A percentile compares a stretch with the other conserved stretches of the same genome.
These are phyloP conservation scores for Plasmopara halstedii DNA, from an alignment of 352 stramenopile species.

Conservation along the genomic window DNA sequence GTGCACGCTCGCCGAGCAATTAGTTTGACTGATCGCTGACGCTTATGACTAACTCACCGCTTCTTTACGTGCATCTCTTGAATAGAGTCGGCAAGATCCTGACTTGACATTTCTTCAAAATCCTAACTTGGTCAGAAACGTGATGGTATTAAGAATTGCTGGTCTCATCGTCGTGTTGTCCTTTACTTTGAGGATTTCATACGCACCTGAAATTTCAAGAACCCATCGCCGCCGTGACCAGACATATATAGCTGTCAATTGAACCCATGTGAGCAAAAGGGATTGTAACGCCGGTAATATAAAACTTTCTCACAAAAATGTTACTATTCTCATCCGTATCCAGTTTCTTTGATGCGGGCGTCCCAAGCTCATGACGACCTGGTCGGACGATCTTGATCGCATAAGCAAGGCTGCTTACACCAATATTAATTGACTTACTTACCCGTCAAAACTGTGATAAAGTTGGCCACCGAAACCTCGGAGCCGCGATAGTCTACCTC, in stretches of 20 bases:
- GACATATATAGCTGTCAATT: slow-evolving; percentile 78
- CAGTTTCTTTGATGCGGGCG: slow-evolving; percentile 83
- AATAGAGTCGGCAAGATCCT: slow-evolving; percentile 90
- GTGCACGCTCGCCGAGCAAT: neutral
- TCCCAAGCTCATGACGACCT: slow-evolving; percentile 85
- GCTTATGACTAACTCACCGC: too few species aligned
- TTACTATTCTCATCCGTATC: slow-evolving; percentile 86
- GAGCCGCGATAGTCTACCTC: slow-evolving; percentile 93
- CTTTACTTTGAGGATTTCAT: neutral
- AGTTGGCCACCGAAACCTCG: slow-evolving; percentile 96
- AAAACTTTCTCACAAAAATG: slow-evolving; percentile 61
- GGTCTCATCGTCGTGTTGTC: slow-evolving; percentile 3
- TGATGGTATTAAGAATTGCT: slow-evolving; percentile 5
- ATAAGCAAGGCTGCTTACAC: too few species aligned
- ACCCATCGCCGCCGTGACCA: slow-evolving; percentile 96
- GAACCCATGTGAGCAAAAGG: slow-evolving; percentile 7
- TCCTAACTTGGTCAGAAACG: slow-evolving; percentile 43
- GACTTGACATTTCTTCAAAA: slow-evolving; percentile 93
- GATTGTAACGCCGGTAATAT: slow-evolving; percentile 22
- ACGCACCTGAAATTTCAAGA: slow-evolving; percentile 95
- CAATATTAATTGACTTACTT: too few species aligned
- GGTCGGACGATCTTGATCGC: neutral
- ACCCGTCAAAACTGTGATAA: slow-evolving; percentile 91
- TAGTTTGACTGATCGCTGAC: too few species aligned
- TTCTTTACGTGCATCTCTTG: slow-evolving; percentile 93